Percentiles rank a stretch among this genome's conserved stretches.
phyloP scores from a whole-genome alignment of 192 early-diverging fungal species.

The Jimgerdemannia flammicorona region DNA sequence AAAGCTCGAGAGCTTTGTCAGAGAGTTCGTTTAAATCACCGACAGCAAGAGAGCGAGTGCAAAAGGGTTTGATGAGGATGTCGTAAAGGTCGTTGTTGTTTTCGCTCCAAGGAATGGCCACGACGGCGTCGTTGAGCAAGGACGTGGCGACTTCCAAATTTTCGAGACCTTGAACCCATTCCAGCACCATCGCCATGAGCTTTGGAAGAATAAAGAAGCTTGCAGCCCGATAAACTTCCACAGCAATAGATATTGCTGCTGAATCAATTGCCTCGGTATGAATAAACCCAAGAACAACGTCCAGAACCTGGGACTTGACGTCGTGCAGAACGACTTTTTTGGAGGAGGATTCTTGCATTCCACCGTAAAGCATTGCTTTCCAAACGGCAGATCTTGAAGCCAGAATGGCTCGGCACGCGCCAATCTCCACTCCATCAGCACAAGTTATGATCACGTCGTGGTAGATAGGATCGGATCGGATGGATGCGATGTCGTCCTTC shows the following conservation, averaged over 20 bases:
- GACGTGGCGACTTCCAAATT: not conserved
- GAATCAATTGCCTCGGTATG: not conserved
- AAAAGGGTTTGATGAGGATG: not conserved
- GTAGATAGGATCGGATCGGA: no score
- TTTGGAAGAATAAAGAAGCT: not conserved
- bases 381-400: not conserved
- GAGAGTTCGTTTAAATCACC: not conserved
- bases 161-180: not conserved
- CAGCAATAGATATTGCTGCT: not conserved
- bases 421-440: not conserved
- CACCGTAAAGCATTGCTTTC: not conserved
- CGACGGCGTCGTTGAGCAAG: not conserved
- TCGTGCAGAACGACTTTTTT: not conserved
- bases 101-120: not conserved
- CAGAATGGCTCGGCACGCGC: not conserved
- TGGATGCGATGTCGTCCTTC: not conserved
- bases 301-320: not conserved
- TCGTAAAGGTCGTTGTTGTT: not conserved
- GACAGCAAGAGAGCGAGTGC: not conserved
- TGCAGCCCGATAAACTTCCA: not conserved
- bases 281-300: not conserved
- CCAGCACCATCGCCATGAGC: not conserved
- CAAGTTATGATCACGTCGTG: not conserved
- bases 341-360: not conserved
- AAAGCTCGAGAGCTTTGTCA: not conserved